A percentile compares a stretch with the other conserved stretches of the same genome.
These are phyloP conservation scores for Glycine latifolia DNA, from an alignment of 306 rosid species.

Conservation along the genomic window DNA sequence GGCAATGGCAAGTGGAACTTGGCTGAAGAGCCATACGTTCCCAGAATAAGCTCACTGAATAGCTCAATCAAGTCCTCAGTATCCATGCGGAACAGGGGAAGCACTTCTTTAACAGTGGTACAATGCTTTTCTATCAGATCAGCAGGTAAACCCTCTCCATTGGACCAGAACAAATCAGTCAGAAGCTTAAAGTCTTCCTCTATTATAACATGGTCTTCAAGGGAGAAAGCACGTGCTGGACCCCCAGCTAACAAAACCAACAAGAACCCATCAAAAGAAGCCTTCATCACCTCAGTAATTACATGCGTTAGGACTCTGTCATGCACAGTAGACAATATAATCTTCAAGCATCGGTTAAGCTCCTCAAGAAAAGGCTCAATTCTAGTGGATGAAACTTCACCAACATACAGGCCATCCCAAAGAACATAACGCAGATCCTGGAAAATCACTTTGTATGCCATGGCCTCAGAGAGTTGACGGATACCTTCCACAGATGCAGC, in stretches of 20 bases:
- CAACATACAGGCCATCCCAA: conserved; percentile 74
- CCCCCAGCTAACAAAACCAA: conserved; percentile 87
- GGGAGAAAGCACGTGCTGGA: conserved; percentile 73
- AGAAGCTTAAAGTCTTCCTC: conserved; percentile 80
- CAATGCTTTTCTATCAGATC: conserved; percentile 66
- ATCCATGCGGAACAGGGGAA: conserved; percentile 58
- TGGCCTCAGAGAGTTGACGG: conserved; percentile 69
- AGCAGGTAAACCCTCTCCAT: conserved; percentile 77
- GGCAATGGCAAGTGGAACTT: conserved; percentile 74
- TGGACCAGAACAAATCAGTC: conserved; percentile 82
- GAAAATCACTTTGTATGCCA: conserved; percentile 75
- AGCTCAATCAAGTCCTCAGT: conserved; percentile 63
- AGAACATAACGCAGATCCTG: conserved; percentile 67
- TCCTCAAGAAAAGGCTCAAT: conserved; percentile 79
- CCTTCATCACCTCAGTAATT: conserved; percentile 71
- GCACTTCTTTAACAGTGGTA: conserved; percentile 56
- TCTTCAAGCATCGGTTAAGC: conserved; percentile 76
- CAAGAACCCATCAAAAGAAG: conserved; percentile 80
- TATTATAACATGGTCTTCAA: conserved; percentile 63
- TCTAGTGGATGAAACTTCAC: conserved; percentile 69
- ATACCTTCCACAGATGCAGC: conserved; percentile 72
- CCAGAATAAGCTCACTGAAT: conserved; percentile 53
- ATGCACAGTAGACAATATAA: conserved; percentile 73
- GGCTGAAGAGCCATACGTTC: conserved; percentile 54
- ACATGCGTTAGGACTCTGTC: conserved; percentile 73